These are phyloP conservation scores for Euclidium syriacum DNA, from an alignment of 345 rosid species.

Conservation along the genomic window DNA sequence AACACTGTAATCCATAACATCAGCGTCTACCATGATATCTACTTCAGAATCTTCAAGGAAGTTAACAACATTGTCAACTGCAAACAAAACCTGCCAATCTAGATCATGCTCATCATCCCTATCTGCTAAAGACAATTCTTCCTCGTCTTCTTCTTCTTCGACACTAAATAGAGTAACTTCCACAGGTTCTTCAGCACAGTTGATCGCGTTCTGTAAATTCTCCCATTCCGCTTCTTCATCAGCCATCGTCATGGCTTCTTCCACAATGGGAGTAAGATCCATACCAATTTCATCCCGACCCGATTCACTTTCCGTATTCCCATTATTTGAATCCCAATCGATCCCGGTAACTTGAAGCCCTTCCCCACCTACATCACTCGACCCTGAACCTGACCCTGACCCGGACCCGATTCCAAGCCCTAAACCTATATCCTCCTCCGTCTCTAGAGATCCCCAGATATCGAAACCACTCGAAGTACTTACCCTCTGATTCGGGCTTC, in stretches of 20 bases:
- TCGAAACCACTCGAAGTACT: not conserved
- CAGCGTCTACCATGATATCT: not conserved
- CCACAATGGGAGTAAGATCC: not conserved
- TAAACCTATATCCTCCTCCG: slow-evolving; percentile 16
- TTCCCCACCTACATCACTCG: slow-evolving; percentile 1
- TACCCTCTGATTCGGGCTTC: not conserved
- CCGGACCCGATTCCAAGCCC: slow-evolving; percentile 17
- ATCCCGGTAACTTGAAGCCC: slow-evolving; percentile 23
- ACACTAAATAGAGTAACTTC: not conserved
- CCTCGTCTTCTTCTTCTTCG: slow-evolving; percentile 15
- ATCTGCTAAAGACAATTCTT: slow-evolving; percentile 9
- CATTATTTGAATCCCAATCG: slow-evolving; percentile 28
- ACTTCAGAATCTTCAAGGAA: slow-evolving; percentile 8
- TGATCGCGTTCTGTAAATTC: slow-evolving; percentile 12
- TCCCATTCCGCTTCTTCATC: slow-evolving; percentile 31
- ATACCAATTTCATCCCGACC: slow-evolving; percentile 8
- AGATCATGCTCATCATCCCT: slow-evolving; percentile 2
- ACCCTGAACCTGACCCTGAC: not conserved
- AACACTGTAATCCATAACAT: not conserved
- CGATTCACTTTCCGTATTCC: slow-evolving; percentile 6
- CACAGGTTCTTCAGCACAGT: not conserved
- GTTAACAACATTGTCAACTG: not conserved
- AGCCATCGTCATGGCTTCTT: not conserved
- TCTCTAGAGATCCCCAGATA: not conserved
- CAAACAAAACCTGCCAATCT: slow-evolving; percentile 28